Percentiles rank a stretch among this genome's conserved stretches.
These are phyloP conservation scores for Geoglossum cookeanum DNA, from an alignment of 2,329 filamentous ascomycete genomes.

Conservation along the genomic window DNA sequence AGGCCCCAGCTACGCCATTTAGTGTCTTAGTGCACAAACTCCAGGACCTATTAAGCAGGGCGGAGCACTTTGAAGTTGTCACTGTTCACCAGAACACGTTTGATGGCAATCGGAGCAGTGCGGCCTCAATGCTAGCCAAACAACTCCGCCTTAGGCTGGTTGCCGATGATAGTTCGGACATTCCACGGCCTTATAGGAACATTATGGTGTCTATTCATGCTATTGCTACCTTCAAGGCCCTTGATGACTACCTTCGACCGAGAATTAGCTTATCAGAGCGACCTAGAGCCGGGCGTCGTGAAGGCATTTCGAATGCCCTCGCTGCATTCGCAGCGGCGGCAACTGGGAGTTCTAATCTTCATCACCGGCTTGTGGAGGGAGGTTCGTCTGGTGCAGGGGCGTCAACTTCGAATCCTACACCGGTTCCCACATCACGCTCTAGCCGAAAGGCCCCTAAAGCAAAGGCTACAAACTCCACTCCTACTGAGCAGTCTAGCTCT, in stretches of 20 bases:
- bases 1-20: slow-evolving; percentile 65
- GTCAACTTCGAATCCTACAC: slow-evolving; percentile 13
- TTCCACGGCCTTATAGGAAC: slow-evolving; percentile 70
- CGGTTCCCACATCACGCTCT: neutral
- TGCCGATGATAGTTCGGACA: slow-evolving; percentile 77
- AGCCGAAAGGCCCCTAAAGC: slow-evolving; percentile 3
- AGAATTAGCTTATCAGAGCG: slow-evolving; percentile 68
- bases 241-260: slow-evolving; percentile 89
- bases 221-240: slow-evolving; percentile 89
- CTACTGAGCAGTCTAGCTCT: slow-evolving; percentile 2
- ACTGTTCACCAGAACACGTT: slow-evolving; percentile 87
- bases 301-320: slow-evolving; percentile 46
- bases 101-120: slow-evolving; percentile 76
- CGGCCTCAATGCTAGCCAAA: slow-evolving; percentile 89
- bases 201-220: slow-evolving; percentile 98
- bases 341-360: slow-evolving; percentile 36
- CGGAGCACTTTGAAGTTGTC: slow-evolving; percentile 93
- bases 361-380: slow-evolving; percentile 16
- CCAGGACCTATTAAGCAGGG: slow-evolving; percentile 86
- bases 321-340: slow-evolving; percentile 61
- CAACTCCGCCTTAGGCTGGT: slow-evolving; percentile 78
- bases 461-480: slow-evolving; percentile 7
- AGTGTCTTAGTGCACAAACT: slow-evolving; percentile 84
- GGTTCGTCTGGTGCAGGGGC: slow-evolving; percentile 5
- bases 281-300: slow-evolving; percentile 40